Percentiles rank a stretch among this genome's conserved stretches.
Evolutionary conservation across 2,329 filamentous ascomycete genomes (phyloP).

Genomic region (Aspergillus sp.): DNA sequence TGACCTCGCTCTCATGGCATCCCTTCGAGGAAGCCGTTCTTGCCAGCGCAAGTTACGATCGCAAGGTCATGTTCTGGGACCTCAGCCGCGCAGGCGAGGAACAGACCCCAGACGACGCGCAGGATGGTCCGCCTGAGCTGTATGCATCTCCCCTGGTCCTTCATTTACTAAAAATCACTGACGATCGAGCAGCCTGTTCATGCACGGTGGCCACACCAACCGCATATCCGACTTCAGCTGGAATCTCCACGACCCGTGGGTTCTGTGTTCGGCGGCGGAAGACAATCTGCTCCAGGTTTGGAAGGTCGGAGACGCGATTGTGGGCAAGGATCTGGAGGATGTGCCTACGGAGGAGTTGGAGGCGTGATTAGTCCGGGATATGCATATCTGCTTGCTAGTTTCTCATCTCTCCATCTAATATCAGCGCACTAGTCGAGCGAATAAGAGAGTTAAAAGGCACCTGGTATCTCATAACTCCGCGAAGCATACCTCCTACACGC

Average conservation of each 20-base stretch:
- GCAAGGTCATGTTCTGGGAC: conserved; percentile 94
- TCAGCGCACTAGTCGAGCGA: not conserved
- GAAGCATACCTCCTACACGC: too few relatives aligned
- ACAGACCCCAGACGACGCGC: conserved; percentile 86
- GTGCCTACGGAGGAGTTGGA: conserved; percentile 70
- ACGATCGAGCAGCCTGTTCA: conserved; percentile 82
- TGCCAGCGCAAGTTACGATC: conserved; percentile 84
- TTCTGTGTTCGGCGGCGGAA: conserved; percentile 89
- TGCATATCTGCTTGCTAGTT: conserved; percentile 5
- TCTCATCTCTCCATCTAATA: not conserved
- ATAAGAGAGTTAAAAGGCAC: too few relatives aligned
- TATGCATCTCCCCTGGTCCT: conserved; percentile 52
- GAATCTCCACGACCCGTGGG: conserved; percentile 95
- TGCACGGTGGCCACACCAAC: conserved; percentile 98
- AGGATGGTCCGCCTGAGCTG: conserved; percentile 92
- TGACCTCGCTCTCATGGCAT: conserved; percentile 91
- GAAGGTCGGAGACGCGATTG: conserved; percentile 75
- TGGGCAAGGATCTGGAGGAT: conserved; percentile 66
- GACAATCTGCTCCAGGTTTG: conserved; percentile 95
- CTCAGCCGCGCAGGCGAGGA: conserved; percentile 85
- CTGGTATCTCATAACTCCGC: too few relatives aligned
- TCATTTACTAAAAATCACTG: too few relatives aligned
- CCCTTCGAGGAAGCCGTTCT: conserved; percentile 81
- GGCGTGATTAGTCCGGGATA: conserved; percentile 42
- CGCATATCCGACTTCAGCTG: conserved; percentile 94